Base-by-base conservation (phyloP, 2,329 filamentous ascomycete species). In the Cryphonectria japonica region DNA sequence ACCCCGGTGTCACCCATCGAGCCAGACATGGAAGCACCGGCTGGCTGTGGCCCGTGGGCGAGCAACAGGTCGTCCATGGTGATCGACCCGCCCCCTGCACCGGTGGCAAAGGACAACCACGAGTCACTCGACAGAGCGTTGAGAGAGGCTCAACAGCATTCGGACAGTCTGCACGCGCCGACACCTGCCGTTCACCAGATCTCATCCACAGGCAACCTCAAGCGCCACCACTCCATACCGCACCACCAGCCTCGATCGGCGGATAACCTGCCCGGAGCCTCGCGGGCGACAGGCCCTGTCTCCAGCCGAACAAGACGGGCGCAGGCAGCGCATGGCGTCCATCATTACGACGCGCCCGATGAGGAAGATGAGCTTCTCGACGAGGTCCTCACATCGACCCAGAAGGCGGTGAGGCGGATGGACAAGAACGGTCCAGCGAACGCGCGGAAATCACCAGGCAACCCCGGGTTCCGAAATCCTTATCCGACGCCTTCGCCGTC, bases 281-380 rank as follows among this genome's bases (percentile, higher is more conserved):
- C 87, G 59, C 86, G 88, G 19, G 81, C 79, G 62, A 78, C 80
- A 16, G 82, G 87, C 0, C 92, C 93, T 0, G 87, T 94, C 67
- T 94, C 93, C 0, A 94, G 91, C 79, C 88, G 95, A 73, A 96
- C 94, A 19, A 87, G 95, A 71, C 88, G 94, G 72, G 92, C 93
- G 16, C 88, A 97, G 79, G 91, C 93, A 19, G 84, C 86, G 5
- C 91, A 94, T 73, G 92, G 92, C 5, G 89, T 92, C 65, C 92
- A 93, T 76, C 91, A 93, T 73, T 98, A 98, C 78, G 96, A 99
- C 78, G 95, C 95, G 0, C 94, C 96, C 0, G 95, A 97, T 77
- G 96, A 99, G 81, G 95, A 98, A 78, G 96, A 99, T 72, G 96
- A 99, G 82, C 87, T 99, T 13, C 86, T 98, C 13, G 95, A 98